Base-by-base conservation (phyloP, 176 grass and related monocot genomes). In the Phoenix roebelenii region DNA sequence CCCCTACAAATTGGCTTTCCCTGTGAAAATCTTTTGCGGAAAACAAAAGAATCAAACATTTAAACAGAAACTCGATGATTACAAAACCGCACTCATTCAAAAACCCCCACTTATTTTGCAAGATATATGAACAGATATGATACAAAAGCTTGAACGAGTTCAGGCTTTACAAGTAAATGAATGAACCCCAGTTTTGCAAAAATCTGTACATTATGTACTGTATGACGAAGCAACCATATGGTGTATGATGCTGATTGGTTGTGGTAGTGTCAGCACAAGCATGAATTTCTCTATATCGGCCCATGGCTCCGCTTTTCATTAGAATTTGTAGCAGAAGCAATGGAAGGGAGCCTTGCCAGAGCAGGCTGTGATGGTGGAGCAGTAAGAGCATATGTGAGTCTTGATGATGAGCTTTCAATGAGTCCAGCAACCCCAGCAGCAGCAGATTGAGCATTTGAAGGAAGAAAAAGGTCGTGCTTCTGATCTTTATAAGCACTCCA, bases 401-500 rank as follows among this genome's bases (percentile, higher is more conserved):
- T 87, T 66, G 93, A 92, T 51, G 87, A 81, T n/a, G 93, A 83
- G 51, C 84, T 98, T 65, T 98, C 93, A 10, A 98, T 92, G 29
- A 98, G 85, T 35, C 93, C 93, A 53, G 88, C 93, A 72, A 98
- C 87, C 76, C 93, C 93, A 30, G 87, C 87, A 32, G 93, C 87
- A 52, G 88, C 87, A 18, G 88, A 78, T 73, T 92, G 93, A 63
- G 93, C 93, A 50, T 92, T 92, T 15, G 93, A 92, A 58, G 93
- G 93, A 29, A 98, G 93, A 63, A 98, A 98, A 51, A 98, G 80
- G 25, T 98, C 93, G 16, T 98, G 88, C 67, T 92, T 98, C 75
- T 98, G 93, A 67, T 98, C 82, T 69, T 98, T 98, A 74, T 98
- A 98, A 22, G 93, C 93, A 58, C 84, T 75, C 84, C 93, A 98